A percentile compares a stretch with the other conserved stretches of the same genome.
Conservation (phyloP, 2,329 filamentous ascomycete species). For the Epichloe uncinata region DNA sequence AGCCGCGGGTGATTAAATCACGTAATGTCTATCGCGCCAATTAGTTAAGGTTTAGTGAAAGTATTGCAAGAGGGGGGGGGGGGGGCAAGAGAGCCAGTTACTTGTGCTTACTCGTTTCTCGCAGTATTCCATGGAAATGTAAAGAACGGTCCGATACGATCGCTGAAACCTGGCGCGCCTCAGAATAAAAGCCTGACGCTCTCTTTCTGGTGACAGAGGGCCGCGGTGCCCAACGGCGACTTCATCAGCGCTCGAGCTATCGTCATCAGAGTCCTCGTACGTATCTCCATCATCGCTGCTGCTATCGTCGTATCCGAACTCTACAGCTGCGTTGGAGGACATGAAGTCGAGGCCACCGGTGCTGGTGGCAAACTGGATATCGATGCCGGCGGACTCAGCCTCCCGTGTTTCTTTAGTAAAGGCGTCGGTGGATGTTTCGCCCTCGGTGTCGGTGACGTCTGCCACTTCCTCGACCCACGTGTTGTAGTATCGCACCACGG, state of each 20-base stretch:
- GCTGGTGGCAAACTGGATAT: slow-evolving; percentile 53
- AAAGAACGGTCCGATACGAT: slow-evolving; percentile 60
- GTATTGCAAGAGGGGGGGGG: too few species aligned
- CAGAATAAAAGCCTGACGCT: slow-evolving; percentile 15
- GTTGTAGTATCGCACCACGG: slow-evolving; percentile 80
- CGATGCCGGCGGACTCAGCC: slow-evolving; percentile 27
- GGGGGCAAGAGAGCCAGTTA: neutral
- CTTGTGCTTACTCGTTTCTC: slow-evolving; percentile 57
- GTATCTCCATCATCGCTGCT: slow-evolving; percentile 29
- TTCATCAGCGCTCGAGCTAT: slow-evolving; percentile 23
- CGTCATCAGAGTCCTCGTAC: slow-evolving; percentile 34
- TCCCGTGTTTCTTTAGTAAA: slow-evolving; percentile 23
- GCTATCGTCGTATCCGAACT: slow-evolving; percentile 56
- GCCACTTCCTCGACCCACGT: slow-evolving; percentile 77
- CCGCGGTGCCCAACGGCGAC: slow-evolving; percentile 13
- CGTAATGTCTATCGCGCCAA: slow-evolving; percentile 51
- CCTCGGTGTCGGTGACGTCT: slow-evolving; percentile 41
- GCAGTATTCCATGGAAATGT: slow-evolving; percentile 99
- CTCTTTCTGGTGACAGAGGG: slow-evolving; percentile 16
- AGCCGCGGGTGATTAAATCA: slow-evolving; percentile 66
- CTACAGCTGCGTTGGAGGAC: slow-evolving; percentile 68
- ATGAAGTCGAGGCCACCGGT: slow-evolving; percentile 85
- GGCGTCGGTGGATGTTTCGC: slow-evolving; percentile 40
- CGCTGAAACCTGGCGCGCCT: slow-evolving; percentile 29
- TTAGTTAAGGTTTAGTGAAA: neutral